These are phyloP conservation scores for Phytophthora tubulina DNA, from an alignment of 352 stramenopile genomes.

Conservation along the genomic window DNA sequence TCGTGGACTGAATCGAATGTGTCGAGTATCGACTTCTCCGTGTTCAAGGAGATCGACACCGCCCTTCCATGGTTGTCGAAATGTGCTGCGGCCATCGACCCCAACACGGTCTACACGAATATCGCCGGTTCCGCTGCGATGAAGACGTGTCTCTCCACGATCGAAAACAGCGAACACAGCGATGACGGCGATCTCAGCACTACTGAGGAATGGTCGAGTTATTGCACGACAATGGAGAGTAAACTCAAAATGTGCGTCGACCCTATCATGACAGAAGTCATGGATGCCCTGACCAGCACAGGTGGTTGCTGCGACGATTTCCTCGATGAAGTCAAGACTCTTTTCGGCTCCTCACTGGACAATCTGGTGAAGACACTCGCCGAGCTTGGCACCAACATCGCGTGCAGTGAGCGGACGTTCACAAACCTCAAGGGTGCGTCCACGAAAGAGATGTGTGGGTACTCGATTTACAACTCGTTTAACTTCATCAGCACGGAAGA, in stretches of 20 bases:
- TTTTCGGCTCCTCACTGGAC: constrained; percentile 47
- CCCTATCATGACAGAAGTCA: constrained; percentile 34
- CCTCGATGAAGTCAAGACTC: constrained; percentile 42
- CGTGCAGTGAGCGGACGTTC: constrained; percentile 53
- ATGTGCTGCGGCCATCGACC: constrained; percentile 51
- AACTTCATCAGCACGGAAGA: constrained; percentile 9
- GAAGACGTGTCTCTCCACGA: constrained; percentile 36
- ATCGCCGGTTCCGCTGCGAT: constrained; percentile 26
- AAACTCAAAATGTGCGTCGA: constrained; percentile 50
- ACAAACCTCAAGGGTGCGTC: constrained; percentile 30
- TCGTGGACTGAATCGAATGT: neutral
- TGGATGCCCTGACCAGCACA: constrained; percentile 31
- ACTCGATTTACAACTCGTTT: constrained; percentile 44
- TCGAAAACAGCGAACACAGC: constrained; percentile 13
- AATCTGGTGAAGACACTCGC: constrained; percentile 41
- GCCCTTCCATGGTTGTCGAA: constrained; percentile 52
- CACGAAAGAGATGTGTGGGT: constrained; percentile 48
- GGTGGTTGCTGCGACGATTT: constrained; percentile 57
- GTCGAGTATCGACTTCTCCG: neutral
- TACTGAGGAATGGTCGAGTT: neutral
- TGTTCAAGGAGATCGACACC: constrained; percentile 23
- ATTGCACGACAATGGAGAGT: constrained; percentile 45
- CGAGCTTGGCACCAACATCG: constrained; percentile 34
- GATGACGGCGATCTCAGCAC: constrained; percentile 9
- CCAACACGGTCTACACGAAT: constrained; percentile 30